phyloP scores from a whole-genome alignment of 371 early-diverging fungal genomes.

The Mortierella sp. region DNA sequence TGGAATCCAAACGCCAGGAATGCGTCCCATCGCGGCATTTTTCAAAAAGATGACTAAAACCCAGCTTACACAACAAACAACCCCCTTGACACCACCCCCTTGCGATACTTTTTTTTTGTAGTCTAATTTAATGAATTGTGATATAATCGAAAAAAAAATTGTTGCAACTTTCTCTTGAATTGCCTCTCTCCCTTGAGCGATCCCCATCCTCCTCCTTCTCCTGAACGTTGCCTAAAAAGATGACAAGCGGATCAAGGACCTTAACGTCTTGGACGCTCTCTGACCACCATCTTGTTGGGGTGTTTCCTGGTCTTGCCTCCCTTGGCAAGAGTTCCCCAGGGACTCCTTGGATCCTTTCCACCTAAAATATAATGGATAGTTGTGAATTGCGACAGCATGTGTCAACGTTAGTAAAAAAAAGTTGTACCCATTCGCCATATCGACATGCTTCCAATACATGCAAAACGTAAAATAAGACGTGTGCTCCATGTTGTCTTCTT shows the following conservation, averaged over 20 bases:
- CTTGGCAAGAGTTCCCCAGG: slow-evolving; percentile 97
- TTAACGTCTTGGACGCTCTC: slow-evolving; percentile 81
- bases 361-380: slow-evolving; percentile 6
- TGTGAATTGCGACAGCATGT: not conserved
- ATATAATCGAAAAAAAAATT: not conserved
- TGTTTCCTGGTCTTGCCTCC: slow-evolving; percentile 93
- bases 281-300: slow-evolving; percentile 83
- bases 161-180: not conserved
- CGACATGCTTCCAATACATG: not conserved
- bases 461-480: no score
- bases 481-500: no score
- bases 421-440: not conserved
- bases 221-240: not conserved
- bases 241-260: not conserved
- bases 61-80: not conserved
- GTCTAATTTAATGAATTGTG: slow-evolving; percentile 2
- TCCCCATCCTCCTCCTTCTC: not conserved
- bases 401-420: not conserved
- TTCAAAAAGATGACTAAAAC: not conserved
- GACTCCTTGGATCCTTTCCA: slow-evolving; percentile 87
- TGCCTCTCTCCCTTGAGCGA: not conserved
- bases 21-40: not conserved
- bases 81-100: not conserved
- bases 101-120: not conserved
- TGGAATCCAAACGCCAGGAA: not conserved